These are phyloP conservation scores for Vitellaria paradoxa DNA, from an alignment of 179 eudicot genomes.

Conservation along the genomic window DNA sequence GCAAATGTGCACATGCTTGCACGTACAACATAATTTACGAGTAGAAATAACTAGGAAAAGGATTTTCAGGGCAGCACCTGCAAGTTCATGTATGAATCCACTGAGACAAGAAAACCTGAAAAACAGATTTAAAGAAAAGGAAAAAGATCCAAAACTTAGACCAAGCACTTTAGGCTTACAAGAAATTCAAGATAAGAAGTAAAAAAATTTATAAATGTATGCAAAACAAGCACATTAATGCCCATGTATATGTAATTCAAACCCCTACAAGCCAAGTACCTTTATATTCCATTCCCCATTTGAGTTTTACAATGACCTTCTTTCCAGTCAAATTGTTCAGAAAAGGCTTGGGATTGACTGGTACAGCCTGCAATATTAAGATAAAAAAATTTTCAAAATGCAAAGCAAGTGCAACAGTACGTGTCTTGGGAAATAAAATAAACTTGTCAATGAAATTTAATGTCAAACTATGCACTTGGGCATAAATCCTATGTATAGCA, in stretches of 20 bases:
- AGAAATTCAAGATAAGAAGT: background rate
- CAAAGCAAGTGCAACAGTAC: background rate
- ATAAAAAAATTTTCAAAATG: background rate
- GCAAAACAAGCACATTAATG: background rate
- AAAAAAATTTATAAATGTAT: background rate
- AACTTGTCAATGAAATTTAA: background rate
- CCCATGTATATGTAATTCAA: background rate
- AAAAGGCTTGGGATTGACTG: conserved; percentile 71
- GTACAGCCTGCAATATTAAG: conserved; percentile 51
- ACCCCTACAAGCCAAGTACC: conserved; percentile 28
- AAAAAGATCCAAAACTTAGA: background rate
- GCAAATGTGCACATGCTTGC: background rate
- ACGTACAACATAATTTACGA: background rate
- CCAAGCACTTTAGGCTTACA: background rate
- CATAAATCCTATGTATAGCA: background rate
- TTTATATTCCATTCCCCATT: conserved; percentile 83
- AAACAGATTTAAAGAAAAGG: background rate
- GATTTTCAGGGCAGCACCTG: conserved; percentile 41
- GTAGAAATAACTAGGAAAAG: background rate
- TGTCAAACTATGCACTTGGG: background rate
- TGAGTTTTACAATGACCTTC: conserved; percentile 54
- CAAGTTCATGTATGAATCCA: conserved; percentile 89
- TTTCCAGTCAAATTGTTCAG: conserved; percentile 68
- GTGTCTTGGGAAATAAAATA: background rate
- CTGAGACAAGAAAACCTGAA: conserved; percentile 75